A percentile compares a stretch with the other conserved stretches of the same genome.
Conservation (phyloP, 1,139 yeast species). For the Yamadazyma pseudoaaseri region DNA sequence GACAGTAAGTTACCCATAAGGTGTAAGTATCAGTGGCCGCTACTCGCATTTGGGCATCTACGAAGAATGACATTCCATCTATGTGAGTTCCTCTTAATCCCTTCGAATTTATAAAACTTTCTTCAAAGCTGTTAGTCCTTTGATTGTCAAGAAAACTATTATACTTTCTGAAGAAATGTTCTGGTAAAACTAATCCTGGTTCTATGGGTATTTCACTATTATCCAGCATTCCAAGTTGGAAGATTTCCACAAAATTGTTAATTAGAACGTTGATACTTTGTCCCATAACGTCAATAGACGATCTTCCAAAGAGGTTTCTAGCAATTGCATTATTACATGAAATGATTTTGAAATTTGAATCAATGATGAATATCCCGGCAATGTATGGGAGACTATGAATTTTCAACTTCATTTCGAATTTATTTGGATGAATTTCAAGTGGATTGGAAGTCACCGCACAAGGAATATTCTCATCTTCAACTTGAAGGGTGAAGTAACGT, state of each 20-base stretch:
- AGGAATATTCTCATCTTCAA: constrained; percentile 49
- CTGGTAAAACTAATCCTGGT: constrained; percentile 70
- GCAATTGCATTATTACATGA: constrained; percentile 81
- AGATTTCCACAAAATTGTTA: constrained; percentile 61
- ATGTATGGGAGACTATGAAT: constrained; percentile 80
- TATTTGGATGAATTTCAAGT: constrained; percentile 41
- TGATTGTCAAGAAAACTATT: constrained; percentile 22
- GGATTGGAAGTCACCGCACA: constrained; percentile 70
- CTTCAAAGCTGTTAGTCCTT: constrained; percentile 7
- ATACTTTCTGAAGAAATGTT: constrained; percentile 77
- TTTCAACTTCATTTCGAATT: constrained; percentile 50
- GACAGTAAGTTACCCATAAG: constrained; percentile 86
- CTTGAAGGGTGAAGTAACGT: constrained; percentile 62
- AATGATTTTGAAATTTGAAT: constrained; percentile 48
- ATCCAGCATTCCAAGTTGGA: constrained; percentile 47
- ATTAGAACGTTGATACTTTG: constrained; percentile 55
- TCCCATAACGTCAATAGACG: constrained; percentile 46
- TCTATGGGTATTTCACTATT: constrained; percentile 36
- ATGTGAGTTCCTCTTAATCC: constrained; percentile 70
- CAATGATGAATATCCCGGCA: constrained; percentile 81
- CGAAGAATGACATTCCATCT: constrained; percentile 61
- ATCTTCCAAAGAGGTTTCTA: constrained; percentile 72
- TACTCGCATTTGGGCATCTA: constrained; percentile 82
- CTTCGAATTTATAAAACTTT: constrained; percentile 54
- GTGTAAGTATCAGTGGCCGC: constrained; percentile 58